Percentiles rank a stretch among this genome's conserved stretches.
Conservation (phyloP, 768 basidiomycete species). For the Amanita brunnescens region DNA sequence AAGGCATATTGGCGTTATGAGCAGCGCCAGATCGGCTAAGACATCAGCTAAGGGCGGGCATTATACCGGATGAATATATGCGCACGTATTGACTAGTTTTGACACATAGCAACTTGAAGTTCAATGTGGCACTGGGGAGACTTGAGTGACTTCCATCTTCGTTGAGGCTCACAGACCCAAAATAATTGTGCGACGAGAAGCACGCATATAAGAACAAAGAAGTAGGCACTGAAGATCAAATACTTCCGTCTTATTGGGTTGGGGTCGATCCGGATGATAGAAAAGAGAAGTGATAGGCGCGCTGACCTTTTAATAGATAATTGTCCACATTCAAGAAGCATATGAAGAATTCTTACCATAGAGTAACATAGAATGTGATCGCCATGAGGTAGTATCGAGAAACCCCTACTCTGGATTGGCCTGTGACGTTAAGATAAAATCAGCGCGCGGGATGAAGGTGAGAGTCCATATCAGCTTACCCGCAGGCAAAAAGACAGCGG, state of each 20-base stretch:
- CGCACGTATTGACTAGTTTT: slow-evolving; percentile 41
- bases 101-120: slow-evolving; percentile 39
- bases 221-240: slow-evolving; percentile 20
- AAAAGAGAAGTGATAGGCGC: slow-evolving; percentile 43
- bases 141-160: slow-evolving; percentile 27
- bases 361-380: slow-evolving; percentile 26
- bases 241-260: slow-evolving; percentile 17
- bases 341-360: slow-evolving; percentile 21
- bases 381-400: slow-evolving; percentile 29
- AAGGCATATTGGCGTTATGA: slow-evolving; percentile 35
- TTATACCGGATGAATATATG: background rate
- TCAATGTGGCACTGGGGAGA: slow-evolving; percentile 36
- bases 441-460: background rate
- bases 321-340: background rate
- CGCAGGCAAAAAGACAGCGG: slow-evolving; percentile 21
- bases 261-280: slow-evolving; percentile 44
- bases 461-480: slow-evolving; percentile 8
- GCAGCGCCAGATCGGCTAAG: slow-evolving; percentile 38
- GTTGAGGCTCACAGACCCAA: slow-evolving; percentile 33
- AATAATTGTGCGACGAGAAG: slow-evolving; percentile 36
- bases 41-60: slow-evolving; percentile 30
- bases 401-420: slow-evolving; percentile 8
- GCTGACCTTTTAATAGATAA: slow-evolving; percentile 24
- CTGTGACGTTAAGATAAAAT: background rate
- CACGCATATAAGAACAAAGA: slow-evolving; percentile 20